Base-by-base conservation (phyloP, 2,329 filamentous ascomycete species). In the Tricladium varicosporioides region DNA sequence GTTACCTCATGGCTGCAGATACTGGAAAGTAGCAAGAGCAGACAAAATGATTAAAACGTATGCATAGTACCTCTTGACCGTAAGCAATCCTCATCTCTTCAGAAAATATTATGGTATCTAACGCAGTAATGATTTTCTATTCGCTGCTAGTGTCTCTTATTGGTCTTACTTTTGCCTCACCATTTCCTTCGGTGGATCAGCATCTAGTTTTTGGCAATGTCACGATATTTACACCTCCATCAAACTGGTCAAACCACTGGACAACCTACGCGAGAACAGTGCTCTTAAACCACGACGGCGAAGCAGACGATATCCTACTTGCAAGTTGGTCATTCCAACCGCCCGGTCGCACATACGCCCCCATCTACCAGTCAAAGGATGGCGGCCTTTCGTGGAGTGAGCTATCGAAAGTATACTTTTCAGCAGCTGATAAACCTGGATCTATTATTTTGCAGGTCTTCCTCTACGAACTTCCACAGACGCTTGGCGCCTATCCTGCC, bases 401-500 rank as follows among this genome's bases (percentile, higher is more conserved):
- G 36, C 36, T 40, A 40, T 5, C 36, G n/a, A 40, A 40, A n/a
- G 36, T 40, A 40, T 40, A 40, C 11, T 40, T 40, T 40, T 40
- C 36, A 40, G 36, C 36, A 10, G 36, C 36, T 40, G 36, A 40
- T 40, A 40, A 40, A 40, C 36, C 36, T 40, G 36, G 36, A 3
- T 40, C 36, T 40, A 40, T n/a, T 40, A 40, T 40, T 40, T 40
- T 40, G 36, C 36, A 40, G 36, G 86, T 86, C 0, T 80, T 81
- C 69, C 74, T 89, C 11, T 87, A 86, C 64, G 78, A 83, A 61
- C 77, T 89, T 1, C 79, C 82, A 0, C 72, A 80, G 48, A 70
- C 73, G 1, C 74, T 88, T 48, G 86, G 79, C 14, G 74, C 76
- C 2, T 88, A 78, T 64, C 72, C 77, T 1, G 78, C 77, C 5